Base-by-base conservation (phyloP, 306 rosid species). In the Lathyrus aphaca region DNA sequence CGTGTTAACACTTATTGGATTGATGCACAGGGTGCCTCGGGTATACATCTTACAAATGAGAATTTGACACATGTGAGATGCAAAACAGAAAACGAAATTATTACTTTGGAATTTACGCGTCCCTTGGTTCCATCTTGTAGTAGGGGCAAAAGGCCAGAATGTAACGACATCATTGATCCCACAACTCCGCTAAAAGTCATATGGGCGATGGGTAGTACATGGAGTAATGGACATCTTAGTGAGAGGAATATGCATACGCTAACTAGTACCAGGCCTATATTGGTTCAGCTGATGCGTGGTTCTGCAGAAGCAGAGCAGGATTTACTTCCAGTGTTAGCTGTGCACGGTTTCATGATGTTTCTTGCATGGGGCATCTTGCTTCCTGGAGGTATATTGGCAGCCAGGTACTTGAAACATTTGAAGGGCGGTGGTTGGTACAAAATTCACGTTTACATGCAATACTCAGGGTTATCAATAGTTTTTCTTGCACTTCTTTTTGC, bases 321-420 rank as follows among this genome's bases (percentile, higher is more conserved):
- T 81, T 74, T 93, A 76, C 89, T 85, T 40, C 97, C 98, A 0
- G 97, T 93, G 23, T 76, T 93, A 71, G 96, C 91, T 29, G 98
- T 88, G 42, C 98, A 93, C 80, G 98, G 97, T 48, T 86, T 93
- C 55, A 90, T 90, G 97, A 93, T 90, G 97, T 93, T 93, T 75
- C 82, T 93, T 42, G 97, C 97, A 35, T 93, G 97, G 97, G 97
- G 91, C 53, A 88, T 93, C 54, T 74, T 93, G 81, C 88, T 93
- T 79, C 98, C 97, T 43, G 96, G 91, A 59, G 98, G 97, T 70
- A 70, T 86, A 69, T 51, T 93, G 79, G 86, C 97, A 9, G 94
- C 98, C 64, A 82, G 97, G 55, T 93, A 93, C 86, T 69, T 88
- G 15, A 93, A 93, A 83, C 96, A 90, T 73, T 86, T 93, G 17